Conservation (phyloP, 768 basidiomycete genomes). For the Leccinum subtestaceum region DNA sequence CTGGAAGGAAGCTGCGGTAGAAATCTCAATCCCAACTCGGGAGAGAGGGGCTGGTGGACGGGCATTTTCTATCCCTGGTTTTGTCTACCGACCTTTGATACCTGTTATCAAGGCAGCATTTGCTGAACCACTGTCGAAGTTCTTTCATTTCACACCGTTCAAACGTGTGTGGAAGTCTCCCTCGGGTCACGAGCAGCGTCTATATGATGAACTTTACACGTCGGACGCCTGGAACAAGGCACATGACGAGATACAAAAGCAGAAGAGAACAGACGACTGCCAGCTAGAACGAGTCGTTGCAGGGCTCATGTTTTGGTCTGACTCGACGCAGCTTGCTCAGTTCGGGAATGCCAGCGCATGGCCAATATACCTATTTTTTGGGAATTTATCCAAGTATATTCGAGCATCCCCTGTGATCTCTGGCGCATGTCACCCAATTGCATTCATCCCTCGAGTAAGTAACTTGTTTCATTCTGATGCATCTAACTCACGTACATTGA, state of each 20-base stretch:
- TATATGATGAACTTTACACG: conserved; percentile 22
- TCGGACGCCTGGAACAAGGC: conserved; percentile 20
- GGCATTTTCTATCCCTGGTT: neutral
- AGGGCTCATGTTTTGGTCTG: too few relatives aligned
- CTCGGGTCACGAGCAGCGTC: neutral
- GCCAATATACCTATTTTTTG: too few relatives aligned
- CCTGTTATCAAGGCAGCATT: neutral
- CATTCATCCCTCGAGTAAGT: conserved; percentile 3
- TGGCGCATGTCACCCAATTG: conserved; percentile 1
- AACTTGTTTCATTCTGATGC: neutral
- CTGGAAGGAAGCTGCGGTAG: neutral
- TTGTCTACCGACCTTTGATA: neutral
- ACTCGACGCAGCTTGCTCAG: too few relatives aligned
- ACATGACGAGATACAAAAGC: conserved; percentile 20
- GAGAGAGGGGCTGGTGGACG: neutral
- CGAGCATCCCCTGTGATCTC: neutral
- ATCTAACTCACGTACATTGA: neutral
- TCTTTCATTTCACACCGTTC: neutral
- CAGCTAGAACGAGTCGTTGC: too few relatives aligned
- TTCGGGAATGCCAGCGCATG: too few relatives aligned
- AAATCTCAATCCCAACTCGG: neutral
- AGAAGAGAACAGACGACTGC: neutral
- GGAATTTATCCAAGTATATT: conserved; percentile 3
- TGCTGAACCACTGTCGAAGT: neutral
- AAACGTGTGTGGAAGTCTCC: neutral